Conservation (phyloP, 176 grass and related monocot species). For the Eremochloa ophiuroides region DNA sequence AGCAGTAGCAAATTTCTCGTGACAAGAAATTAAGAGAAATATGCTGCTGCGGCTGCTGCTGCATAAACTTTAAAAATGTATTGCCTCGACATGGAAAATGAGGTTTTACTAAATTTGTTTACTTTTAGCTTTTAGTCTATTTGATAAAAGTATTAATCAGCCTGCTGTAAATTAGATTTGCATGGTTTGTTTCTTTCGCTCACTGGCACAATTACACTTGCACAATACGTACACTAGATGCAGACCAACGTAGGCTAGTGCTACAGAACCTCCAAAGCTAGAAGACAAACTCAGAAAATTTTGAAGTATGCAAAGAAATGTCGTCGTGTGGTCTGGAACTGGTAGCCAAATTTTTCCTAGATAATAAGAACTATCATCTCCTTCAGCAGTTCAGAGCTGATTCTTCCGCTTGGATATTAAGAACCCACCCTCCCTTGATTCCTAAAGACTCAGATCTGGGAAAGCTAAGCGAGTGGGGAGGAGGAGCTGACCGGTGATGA, state of each 20-base stretch:
- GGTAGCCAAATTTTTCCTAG: background rate
- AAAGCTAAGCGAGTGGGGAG: background rate
- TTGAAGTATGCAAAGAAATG: background rate
- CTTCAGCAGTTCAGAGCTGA: background rate
- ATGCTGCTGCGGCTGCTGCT: background rate
- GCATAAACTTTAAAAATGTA: background rate
- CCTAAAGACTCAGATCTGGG: constrained; percentile 16
- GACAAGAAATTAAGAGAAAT: background rate
- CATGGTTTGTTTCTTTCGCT: background rate
- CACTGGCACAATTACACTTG: background rate
- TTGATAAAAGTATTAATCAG: background rate
- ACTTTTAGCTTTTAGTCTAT: background rate
- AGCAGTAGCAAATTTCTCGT: background rate
- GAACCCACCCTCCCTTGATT: background rate
- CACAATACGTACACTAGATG: background rate
- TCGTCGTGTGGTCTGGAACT: background rate
- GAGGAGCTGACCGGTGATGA: constrained; percentile 73
- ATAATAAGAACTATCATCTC: background rate
- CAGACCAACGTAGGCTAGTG: background rate
- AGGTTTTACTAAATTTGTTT: background rate
- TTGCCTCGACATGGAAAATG: background rate
- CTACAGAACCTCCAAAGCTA: background rate
- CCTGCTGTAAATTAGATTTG: background rate
- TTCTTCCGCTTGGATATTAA: background rate
- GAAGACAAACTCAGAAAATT: background rate